A percentile compares a stretch with the other conserved stretches of the same genome.
Evolutionary conservation across 768 basidiomycete species (phyloP).

Genomic region (Auriscalpium orientale): DNA sequence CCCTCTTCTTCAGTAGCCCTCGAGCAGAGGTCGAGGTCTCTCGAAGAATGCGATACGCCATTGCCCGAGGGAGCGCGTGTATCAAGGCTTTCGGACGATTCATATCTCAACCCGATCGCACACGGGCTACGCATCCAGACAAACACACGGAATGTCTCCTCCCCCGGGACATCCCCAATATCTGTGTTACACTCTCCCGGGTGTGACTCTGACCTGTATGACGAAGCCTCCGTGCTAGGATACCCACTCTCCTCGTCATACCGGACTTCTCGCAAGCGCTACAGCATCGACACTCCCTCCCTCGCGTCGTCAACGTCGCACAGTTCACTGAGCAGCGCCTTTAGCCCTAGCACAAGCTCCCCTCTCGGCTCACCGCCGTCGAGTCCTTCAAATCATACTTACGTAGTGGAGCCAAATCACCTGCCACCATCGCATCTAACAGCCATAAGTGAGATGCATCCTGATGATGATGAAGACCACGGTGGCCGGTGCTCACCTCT

Average conservation of each 20-base stretch:
- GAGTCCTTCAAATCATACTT: constrained; percentile 3
- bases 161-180: too few relatives aligned
- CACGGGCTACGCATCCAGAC: too few relatives aligned
- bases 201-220: not conserved
- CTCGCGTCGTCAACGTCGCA: constrained; percentile 21
- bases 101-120: too few relatives aligned
- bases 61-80: too few relatives aligned
- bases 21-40: too few relatives aligned
- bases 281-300: not conserved
- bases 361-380: constrained; percentile 15
- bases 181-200: too few relatives aligned
- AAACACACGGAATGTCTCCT: too few relatives aligned
- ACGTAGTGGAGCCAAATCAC: not conserved
- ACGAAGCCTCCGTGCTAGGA: not conserved
- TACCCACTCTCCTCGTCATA: not conserved
- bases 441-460: constrained; percentile 6
- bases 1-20: too few relatives aligned
- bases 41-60: too few relatives aligned
- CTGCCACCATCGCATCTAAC: constrained; percentile 2
- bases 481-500: not conserved
- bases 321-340: constrained; percentile 18
- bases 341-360: not conserved
- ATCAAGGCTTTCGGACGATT: too few relatives aligned
- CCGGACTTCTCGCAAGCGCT: too few relatives aligned
- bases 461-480: not conserved